These are phyloP conservation scores for Saxophila tyrrhenica DNA, from an alignment of 495 filamentous ascomycete species.

Conservation along the genomic window DNA sequence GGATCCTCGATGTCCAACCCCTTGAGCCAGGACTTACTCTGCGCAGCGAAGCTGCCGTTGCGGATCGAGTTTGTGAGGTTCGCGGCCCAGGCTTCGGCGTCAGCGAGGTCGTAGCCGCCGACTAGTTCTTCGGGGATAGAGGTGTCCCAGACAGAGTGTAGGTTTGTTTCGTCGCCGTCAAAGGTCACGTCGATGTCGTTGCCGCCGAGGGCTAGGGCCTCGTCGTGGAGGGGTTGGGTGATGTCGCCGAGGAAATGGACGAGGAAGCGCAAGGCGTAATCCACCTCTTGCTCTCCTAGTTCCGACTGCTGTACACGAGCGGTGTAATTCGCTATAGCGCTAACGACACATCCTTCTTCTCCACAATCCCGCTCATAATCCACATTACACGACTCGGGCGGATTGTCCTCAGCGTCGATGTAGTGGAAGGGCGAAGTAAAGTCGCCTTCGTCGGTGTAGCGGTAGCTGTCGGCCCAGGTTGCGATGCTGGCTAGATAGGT, in stretches of 20 bases:
- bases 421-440: slow-evolving; percentile 54
- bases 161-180: slow-evolving; percentile 30
- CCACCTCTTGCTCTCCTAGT: slow-evolving; percentile 30
- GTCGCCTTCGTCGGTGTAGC: slow-evolving; percentile 45
- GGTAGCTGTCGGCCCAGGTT: slow-evolving; percentile 53
- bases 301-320: slow-evolving; percentile 34
- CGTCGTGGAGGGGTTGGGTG: slow-evolving; percentile 54
- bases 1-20: slow-evolving; percentile 41
- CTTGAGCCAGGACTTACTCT: slow-evolving; percentile 36
- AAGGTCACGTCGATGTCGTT: slow-evolving; percentile 50
- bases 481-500: slow-evolving; percentile 49
- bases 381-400: slow-evolving; percentile 48
- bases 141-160: slow-evolving; percentile 49
- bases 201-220: slow-evolving; percentile 47
- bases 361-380: slow-evolving; percentile 50
- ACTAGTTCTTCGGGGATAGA: slow-evolving; percentile 47
- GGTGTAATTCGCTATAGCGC: slow-evolving; percentile 48
- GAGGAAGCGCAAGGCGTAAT: slow-evolving; percentile 50
- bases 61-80: slow-evolving; percentile 41
- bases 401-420: slow-evolving; percentile 59
- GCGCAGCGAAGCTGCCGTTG: slow-evolving; percentile 37
- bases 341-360: slow-evolving; percentile 50
- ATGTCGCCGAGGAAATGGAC: slow-evolving; percentile 57
- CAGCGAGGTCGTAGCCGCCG: slow-evolving; percentile 37
- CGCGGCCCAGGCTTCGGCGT: slow-evolving; percentile 42